Base-by-base conservation (phyloP, 2,329 filamentous ascomycete genomes). In the Botryosphaeria dothidea region DNA sequence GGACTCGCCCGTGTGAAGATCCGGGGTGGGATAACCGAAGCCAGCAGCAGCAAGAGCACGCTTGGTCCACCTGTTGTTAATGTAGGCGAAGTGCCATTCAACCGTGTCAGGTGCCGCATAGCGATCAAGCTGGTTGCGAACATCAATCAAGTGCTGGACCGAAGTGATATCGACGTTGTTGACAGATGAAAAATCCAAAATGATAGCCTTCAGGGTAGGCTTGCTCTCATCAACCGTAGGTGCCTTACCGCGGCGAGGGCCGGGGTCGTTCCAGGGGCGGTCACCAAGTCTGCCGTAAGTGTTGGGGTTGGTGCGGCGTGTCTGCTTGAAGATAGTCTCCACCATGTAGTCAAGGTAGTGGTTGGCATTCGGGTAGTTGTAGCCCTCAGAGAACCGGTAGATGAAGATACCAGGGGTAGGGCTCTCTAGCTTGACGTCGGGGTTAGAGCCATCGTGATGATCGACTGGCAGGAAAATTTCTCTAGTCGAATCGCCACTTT, bases 211-310 rank as follows among this genome's bases (percentile, higher is more conserved):
- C 58, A 97, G 85, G 0, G 87, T 89, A 0, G 93, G 90, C 17
- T 88, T 81, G 65, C 81, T 71, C 67, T 84, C 83, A 43, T 82
- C 77, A 1, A 71, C 56, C 78, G 82, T 38, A 74, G 77, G 63
- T 72, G 79, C 73, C 76, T 87, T 75, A 71, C 81, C 84, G 64
- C 80, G 86, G 36, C 86, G 84, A 65, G 92, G 91, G 60, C 92
- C 93, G 0, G 94, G 92, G 73, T 97, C 92, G 72, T 97, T 98
- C 95, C 95, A 98, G 0, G 95, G 93, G 7, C 93, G 86, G n/a
- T 66, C 31, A 23, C 82, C 82, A 15, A 79, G 70, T 63, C 77
- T 79, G n/a, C 74, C 73, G 64, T 88, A 96, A 1, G 84, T 81
- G 65, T 90, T 81, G 0, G 88, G 82, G 68, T 91, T 92, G 1